These are phyloP conservation scores for Stylonectria norvegica DNA, from an alignment of 2,329 filamentous ascomycete species.

Conservation along the genomic window DNA sequence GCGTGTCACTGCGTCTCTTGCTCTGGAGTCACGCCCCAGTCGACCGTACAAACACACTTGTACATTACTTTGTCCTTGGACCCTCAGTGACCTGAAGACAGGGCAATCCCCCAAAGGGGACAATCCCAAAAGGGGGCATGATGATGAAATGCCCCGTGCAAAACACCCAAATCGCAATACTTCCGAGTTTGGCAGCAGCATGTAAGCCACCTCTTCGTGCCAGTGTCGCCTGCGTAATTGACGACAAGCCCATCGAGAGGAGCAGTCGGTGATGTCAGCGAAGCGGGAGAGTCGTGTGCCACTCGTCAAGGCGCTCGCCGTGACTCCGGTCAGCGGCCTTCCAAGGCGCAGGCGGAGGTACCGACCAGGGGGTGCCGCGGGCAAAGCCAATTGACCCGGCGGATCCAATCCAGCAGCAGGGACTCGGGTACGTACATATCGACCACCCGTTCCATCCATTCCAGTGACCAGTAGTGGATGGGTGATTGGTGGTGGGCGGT, in stretches of 20 bases:
- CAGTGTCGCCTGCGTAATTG: no score
- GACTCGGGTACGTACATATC: neutral
- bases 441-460: neutral
- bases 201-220: no score
- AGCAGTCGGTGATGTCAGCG: conserved; percentile 24
- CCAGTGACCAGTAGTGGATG: neutral
- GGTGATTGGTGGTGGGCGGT: conserved; percentile 7
- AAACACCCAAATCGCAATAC: no score
- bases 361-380: neutral
- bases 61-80: no score
- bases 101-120: no score
- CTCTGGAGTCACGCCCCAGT: no score
- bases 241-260: conserved; percentile 2
- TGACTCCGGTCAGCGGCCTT: conserved; percentile 12
- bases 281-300: conserved; percentile 14
- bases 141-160: no score
- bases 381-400: neutral
- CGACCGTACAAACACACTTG: no score
- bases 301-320: neutral
- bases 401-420: neutral
- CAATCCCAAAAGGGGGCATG: no score
- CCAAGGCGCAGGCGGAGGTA: conserved; percentile 5
- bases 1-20: no score
- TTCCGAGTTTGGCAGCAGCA: no score
- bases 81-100: no score